phyloP scores from a whole-genome alignment of 225 moss, liverwort and hornwort genomes.

The Physcomitrellopsis africana region DNA sequence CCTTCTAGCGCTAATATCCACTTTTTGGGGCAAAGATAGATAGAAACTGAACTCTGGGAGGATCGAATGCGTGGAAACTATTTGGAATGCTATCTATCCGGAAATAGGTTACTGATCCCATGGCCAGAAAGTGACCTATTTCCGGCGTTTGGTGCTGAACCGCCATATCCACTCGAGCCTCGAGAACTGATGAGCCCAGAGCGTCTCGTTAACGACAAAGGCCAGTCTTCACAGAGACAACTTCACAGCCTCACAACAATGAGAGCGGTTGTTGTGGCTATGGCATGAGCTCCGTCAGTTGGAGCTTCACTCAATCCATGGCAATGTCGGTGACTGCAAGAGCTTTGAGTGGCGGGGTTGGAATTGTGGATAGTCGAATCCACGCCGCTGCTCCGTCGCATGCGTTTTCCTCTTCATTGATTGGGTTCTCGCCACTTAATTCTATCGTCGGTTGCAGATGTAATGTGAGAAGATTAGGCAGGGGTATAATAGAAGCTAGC shows the following conservation, averaged over 20 bases:
- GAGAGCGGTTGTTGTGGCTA: neutral
- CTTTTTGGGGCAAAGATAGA: too few species aligned
- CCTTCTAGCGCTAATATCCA: too few species aligned
- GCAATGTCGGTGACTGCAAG: conserved; percentile 32
- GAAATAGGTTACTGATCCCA: conserved; percentile 2
- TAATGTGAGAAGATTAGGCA: neutral
- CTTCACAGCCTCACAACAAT: neutral
- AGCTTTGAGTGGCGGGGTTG: conserved; percentile 20
- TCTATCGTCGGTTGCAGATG: neutral
- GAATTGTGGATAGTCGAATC: neutral
- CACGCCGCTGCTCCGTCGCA: neutral
- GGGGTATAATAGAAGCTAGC: neutral
- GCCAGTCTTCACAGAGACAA: too few species aligned
- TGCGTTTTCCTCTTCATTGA: too few species aligned
- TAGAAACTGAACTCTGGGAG: too few species aligned
- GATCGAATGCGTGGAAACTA: too few species aligned
- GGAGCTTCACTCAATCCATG: neutral
- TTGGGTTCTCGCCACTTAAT: neutral
- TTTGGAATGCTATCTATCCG: neutral
- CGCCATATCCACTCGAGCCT: conserved; percentile 30
- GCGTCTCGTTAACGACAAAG: too few species aligned
- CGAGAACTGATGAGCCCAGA: too few species aligned
- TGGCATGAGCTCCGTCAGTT: conserved; percentile 28
- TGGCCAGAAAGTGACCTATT: conserved; percentile 5
- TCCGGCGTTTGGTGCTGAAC: conserved; percentile 21